A percentile compares a stretch with the other conserved stretches of the same genome.
These are phyloP conservation scores for Austroboletus eburneus DNA, from an alignment of 768 basidiomycete species.

Conservation along the genomic window DNA sequence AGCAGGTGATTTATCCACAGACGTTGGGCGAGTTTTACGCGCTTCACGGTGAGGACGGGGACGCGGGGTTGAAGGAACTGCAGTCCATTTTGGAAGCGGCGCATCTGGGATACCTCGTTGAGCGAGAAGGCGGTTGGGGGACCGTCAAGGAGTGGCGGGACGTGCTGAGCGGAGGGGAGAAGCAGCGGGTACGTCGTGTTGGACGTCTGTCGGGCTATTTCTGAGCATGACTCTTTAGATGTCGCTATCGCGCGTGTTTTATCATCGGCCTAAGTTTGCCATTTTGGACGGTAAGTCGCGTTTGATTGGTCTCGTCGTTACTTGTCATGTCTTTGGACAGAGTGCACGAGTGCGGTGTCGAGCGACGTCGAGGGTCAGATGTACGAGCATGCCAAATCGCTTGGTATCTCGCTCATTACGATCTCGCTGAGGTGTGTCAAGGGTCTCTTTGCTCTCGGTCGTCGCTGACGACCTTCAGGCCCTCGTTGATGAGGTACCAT, in stretches of 20 bases:
- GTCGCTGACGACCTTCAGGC: slow-evolving; percentile 35
- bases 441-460: background rate
- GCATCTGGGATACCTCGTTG: slow-evolving; percentile 80
- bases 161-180: slow-evolving; percentile 94
- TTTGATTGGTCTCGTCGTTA: background rate
- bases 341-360: slow-evolving; percentile 94
- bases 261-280: slow-evolving; percentile 78
- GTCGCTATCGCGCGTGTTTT: slow-evolving; percentile 91
- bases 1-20: slow-evolving; percentile 94
- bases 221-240: slow-evolving; percentile 44
- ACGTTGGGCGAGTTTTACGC: slow-evolving; percentile 61
- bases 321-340: slow-evolving; percentile 34
- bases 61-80: slow-evolving; percentile 61
- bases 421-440: slow-evolving; percentile 73
- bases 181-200: slow-evolving; percentile 61
- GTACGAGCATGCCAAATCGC: slow-evolving; percentile 88
- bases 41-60: slow-evolving; percentile 43
- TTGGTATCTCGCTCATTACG: slow-evolving; percentile 90
- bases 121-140: slow-evolving; percentile 84
- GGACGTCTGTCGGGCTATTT: background rate
- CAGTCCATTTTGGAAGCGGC: slow-evolving; percentile 75
- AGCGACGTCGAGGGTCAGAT: slow-evolving; percentile 94
- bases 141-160: slow-evolving; percentile 96
- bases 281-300: slow-evolving; percentile 71
- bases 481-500: slow-evolving; percentile 86